Base-by-base conservation (phyloP, 169 alveolate species). In the Fabrea salina region DNA sequence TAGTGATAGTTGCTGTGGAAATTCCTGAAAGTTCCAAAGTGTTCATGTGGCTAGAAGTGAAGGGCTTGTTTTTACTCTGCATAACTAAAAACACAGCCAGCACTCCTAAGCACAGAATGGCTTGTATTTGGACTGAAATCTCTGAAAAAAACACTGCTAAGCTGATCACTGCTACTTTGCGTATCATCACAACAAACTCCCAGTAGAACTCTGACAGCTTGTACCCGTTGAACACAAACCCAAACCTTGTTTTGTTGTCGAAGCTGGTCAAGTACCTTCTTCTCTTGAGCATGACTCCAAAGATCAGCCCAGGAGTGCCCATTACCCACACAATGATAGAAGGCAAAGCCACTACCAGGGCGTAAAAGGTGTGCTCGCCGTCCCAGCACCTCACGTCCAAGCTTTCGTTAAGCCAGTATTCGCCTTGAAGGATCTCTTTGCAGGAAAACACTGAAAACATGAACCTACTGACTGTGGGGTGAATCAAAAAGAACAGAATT, bases 141-240 rank as follows among this genome's bases (percentile, higher is more conserved):
- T 30, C 5, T 32, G 40, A 19, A 2, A 84, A 53, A 50, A 81
- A 72, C 3, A 75, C 76, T 11, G 85, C 30, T n/a, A 68, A 19
- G 40, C 68, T 59, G 13, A 75, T 82, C 13, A 83, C 33, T 2
- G 79, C 3, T 4, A 79, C 22, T 57, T 83, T 83, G 43, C 89
- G 78, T 32, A 68, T 71, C 72, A 83, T 41, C 61, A 84, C 82
- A 22, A 84, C 71, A 4, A 72, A 56, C 71, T 84, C 90, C 89
- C 90, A 84, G 41, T 81, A 84, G 32, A 40, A 85, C 47, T 54
- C 57, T 19, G 22, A 57, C 13, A 75, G 43, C 33, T 81, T 37
- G 39, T 81, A 84, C 56, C 90, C 90, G 22, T 51, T 49, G 37
- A 30, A 77, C 11, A 84, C 25, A 44, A 75, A 84, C 40, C 90